A percentile compares a stretch with the other conserved stretches of the same genome.
Conservation (phyloP, 306 rosid genomes). For the Pyrus bretschneideri region DNA sequence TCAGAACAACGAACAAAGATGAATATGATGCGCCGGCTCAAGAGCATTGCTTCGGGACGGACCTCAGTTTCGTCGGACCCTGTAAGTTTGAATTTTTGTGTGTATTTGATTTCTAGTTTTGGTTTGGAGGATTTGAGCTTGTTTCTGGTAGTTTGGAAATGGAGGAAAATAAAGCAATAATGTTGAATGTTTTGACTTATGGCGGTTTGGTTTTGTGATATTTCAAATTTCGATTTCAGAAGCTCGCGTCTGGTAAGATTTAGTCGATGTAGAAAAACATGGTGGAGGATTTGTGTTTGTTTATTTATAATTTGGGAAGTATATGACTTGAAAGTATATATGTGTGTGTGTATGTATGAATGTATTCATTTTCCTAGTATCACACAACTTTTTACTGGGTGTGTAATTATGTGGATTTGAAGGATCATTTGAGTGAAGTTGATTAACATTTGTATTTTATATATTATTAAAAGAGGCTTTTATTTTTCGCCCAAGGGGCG, state of each 20-base stretch:
- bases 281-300: not conserved
- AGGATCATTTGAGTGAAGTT: not conserved
- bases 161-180: not conserved
- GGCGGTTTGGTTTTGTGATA: not conserved
- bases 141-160: constrained; percentile 6
- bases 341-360: not conserved
- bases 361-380: too few species aligned
- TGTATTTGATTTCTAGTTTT: not conserved
- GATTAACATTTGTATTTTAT: not conserved
- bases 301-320: not conserved
- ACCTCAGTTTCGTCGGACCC: constrained; percentile 87
- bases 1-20: constrained; percentile 26
- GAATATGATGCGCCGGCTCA: constrained; percentile 97
- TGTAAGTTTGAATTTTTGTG: constrained; percentile 33
- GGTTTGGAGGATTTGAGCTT: not conserved
- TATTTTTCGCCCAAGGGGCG: not conserved
- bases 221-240: not conserved
- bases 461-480: not conserved
- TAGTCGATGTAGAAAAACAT: not conserved
- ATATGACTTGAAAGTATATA: not conserved
- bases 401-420: not conserved
- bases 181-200: not conserved
- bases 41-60: constrained; percentile 97
- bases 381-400: too few species aligned
- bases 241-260: not conserved